These are phyloP conservation scores for Xanthoceras sorbifolium DNA, from an alignment of 345 rosid species.

Conservation along the genomic window DNA sequence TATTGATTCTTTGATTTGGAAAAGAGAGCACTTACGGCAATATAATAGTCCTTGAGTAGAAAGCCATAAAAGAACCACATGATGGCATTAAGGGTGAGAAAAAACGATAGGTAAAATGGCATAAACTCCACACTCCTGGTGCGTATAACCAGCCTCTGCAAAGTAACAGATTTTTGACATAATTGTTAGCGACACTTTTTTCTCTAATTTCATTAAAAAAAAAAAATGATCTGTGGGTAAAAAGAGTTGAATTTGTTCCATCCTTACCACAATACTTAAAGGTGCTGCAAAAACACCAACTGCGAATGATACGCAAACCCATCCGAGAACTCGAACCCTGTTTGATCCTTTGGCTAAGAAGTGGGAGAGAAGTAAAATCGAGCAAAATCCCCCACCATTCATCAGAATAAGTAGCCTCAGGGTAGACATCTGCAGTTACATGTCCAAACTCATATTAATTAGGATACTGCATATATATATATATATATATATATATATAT, in stretches of 20 bases:
- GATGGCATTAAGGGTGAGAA: slow-evolving; percentile 36
- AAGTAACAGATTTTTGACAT: not conserved
- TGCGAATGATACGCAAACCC: slow-evolving; percentile 29
- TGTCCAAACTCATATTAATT: not conserved
- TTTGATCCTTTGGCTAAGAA: slow-evolving; percentile 24
- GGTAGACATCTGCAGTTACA: slow-evolving; percentile 28
- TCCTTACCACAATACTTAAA: slow-evolving; percentile 35
- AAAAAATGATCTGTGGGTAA: not conserved
- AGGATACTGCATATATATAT: too few species aligned
- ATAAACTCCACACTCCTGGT: slow-evolving; percentile 50
- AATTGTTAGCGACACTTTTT: not conserved
- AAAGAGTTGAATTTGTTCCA: not conserved
- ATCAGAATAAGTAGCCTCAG: slow-evolving; percentile 29
- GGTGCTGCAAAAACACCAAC: slow-evolving; percentile 41
- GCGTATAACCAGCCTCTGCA: slow-evolving; percentile 37
- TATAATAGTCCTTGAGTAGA: slow-evolving; percentile 30
- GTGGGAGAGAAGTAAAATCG: slow-evolving; percentile 26
- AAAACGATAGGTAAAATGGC: slow-evolving; percentile 38
- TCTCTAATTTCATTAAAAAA: too few species aligned
- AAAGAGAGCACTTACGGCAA: slow-evolving; percentile 35
- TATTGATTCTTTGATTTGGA: not conserved
- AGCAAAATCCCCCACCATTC: slow-evolving; percentile 34
- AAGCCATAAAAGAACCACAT: slow-evolving; percentile 41
- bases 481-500: too few species aligned
- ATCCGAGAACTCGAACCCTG: slow-evolving; percentile 35